Conservation (phyloP, 768 basidiomycete genomes). For the Russula emetica region DNA sequence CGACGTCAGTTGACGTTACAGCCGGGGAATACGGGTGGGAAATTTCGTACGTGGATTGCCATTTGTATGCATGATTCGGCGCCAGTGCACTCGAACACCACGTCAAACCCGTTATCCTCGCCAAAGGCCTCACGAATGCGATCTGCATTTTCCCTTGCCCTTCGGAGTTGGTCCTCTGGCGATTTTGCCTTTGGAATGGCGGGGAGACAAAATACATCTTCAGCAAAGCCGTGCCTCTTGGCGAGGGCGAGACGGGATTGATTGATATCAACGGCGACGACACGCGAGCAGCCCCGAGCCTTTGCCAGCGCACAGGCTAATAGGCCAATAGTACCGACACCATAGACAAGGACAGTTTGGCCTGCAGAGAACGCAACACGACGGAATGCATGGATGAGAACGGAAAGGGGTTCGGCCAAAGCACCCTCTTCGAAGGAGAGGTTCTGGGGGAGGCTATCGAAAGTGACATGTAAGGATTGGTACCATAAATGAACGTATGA, state of each 20-base stretch:
- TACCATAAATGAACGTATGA: constrained; percentile 6
- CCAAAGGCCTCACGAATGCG: constrained; percentile 52
- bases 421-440: constrained; percentile 78
- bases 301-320: constrained; percentile 80
- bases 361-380: constrained; percentile 45
- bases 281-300: constrained; percentile 60
- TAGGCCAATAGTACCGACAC: constrained; percentile 90
- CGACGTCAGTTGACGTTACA: constrained; percentile 15
- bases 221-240: constrained; percentile 67
- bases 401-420: constrained; percentile 91
- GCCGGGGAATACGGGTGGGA: constrained; percentile 29
- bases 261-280: constrained; percentile 87
- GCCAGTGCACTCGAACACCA: constrained; percentile 94
- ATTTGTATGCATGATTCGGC: constrained; percentile 89
- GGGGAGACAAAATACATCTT: constrained; percentile 64
- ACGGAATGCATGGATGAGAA: constrained; percentile 63
- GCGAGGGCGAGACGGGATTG: constrained; percentile 76
- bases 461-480: constrained; percentile 3
- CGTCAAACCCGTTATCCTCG: constrained; percentile 76
- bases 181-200: constrained; percentile 44
- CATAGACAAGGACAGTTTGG: constrained; percentile 80
- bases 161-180: constrained; percentile 52
- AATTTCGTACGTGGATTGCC: constrained; percentile 73
- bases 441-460: constrained; percentile 62
- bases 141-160: constrained; percentile 55